A percentile compares a stretch with the other conserved stretches of the same genome.
Evolutionary conservation across 768 basidiomycete genomes (phyloP).

Genomic region (Russula sp.): DNA sequence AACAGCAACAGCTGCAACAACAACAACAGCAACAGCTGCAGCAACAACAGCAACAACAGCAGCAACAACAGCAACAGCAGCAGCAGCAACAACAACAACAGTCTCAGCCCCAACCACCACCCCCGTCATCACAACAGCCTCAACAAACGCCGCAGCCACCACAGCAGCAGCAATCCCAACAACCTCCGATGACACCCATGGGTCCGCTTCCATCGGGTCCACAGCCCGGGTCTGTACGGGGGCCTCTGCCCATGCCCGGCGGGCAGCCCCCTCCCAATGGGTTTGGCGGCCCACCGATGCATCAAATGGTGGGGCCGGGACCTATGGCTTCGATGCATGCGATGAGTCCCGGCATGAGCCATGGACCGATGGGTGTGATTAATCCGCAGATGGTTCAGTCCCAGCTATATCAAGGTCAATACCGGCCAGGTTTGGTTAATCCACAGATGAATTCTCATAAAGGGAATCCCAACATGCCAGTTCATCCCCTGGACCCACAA

Average conservation of each 20-base stretch:
- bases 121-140: conserved; percentile 14
- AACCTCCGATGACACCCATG: conserved; percentile 41
- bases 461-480: neutral
- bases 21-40: conserved; percentile 35
- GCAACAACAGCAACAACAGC: conserved; percentile 35
- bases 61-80: conserved; percentile 36
- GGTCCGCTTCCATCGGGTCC: conserved; percentile 38
- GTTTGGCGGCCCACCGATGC: conserved; percentile 21
- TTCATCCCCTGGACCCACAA: conserved; percentile 8
- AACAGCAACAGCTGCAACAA: conserved; percentile 34
- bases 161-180: conserved; percentile 52
- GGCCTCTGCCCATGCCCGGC: conserved; percentile 41
- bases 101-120: conserved; percentile 29
- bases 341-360: conserved; percentile 21
- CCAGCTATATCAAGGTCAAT: conserved; percentile 16
- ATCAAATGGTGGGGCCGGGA: conserved; percentile 17
- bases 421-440: conserved; percentile 16
- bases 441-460: conserved; percentile 12
- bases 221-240: conserved; percentile 37
- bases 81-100: conserved; percentile 30
- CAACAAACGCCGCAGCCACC: conserved; percentile 35
- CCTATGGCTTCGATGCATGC: conserved; percentile 23
- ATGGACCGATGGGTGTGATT: conserved; percentile 15
- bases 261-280: conserved; percentile 34
- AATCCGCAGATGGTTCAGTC: conserved; percentile 15